Conservation (phyloP, 2,329 filamentous ascomycete genomes). For the Calonectria multiphialidica region DNA sequence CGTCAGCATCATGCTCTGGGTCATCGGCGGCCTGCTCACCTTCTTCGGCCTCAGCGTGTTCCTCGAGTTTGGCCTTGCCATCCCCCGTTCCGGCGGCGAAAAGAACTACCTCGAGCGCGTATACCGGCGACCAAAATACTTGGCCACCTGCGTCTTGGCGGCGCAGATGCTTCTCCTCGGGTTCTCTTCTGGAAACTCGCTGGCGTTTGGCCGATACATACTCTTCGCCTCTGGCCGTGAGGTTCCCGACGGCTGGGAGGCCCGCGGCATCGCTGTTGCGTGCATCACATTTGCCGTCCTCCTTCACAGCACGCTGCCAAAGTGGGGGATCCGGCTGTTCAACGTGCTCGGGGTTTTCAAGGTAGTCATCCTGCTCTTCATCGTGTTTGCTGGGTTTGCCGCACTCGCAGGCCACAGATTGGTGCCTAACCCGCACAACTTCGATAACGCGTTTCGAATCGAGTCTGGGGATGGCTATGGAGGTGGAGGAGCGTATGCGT, state of each 20-base stretch:
- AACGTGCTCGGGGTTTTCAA: slow-evolving; percentile 73
- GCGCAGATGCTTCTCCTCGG: slow-evolving; percentile 72
- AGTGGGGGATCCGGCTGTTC: slow-evolving; percentile 70
- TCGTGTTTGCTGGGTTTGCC: slow-evolving; percentile 71
- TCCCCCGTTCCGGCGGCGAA: slow-evolving; percentile 72
- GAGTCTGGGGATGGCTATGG: slow-evolving; percentile 58
- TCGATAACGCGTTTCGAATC: slow-evolving; percentile 65
- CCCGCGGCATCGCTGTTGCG: slow-evolving; percentile 67
- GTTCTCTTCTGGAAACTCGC: slow-evolving; percentile 69
- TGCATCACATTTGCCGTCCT: slow-evolving; percentile 66
- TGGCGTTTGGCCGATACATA: slow-evolving; percentile 70
- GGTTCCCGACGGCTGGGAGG: slow-evolving; percentile 64
- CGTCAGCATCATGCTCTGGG: slow-evolving; percentile 45
- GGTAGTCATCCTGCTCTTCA: slow-evolving; percentile 68
- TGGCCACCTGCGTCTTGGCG: slow-evolving; percentile 70
- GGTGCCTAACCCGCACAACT: slow-evolving; percentile 66
- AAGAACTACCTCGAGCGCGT: slow-evolving; percentile 77
- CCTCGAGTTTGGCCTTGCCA: slow-evolving; percentile 73
- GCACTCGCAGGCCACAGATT: slow-evolving; percentile 64
- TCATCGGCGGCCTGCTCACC: slow-evolving; percentile 62
- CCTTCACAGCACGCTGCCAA: slow-evolving; percentile 65
- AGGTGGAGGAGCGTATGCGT: slow-evolving; percentile 63
- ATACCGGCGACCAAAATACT: slow-evolving; percentile 68
- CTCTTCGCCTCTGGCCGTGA: slow-evolving; percentile 64
- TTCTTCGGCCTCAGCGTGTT: slow-evolving; percentile 72